Evolutionary conservation across 495 filamentous ascomycete species (phyloP).

Genomic region (Tuber magnatum): DNA sequence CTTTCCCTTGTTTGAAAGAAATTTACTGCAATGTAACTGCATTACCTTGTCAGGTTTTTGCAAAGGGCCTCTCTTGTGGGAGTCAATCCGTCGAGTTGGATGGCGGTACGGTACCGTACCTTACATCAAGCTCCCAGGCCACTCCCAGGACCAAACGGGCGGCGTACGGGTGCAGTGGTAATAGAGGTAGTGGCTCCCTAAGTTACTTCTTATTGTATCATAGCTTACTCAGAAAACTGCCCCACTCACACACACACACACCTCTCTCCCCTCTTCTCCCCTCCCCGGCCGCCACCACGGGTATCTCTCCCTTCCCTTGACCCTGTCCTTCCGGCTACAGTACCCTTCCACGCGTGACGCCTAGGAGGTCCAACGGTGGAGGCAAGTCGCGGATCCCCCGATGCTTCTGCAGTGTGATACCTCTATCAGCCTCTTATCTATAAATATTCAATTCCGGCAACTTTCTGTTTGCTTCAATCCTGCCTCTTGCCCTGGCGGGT

Average conservation of each 20-base stretch:
- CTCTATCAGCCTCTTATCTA: not conserved
- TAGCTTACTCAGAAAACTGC: too few relatives aligned
- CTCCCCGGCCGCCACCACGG: not conserved
- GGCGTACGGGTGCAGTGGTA: not conserved
- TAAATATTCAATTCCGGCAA: not conserved
- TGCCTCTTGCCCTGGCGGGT: not conserved
- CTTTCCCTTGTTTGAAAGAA: not conserved
- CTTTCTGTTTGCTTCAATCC: not conserved
- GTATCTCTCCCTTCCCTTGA: not conserved
- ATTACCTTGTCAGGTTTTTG: not conserved
- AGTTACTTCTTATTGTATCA: too few relatives aligned
- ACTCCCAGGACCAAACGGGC: not conserved
- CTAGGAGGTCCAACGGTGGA: not conserved
- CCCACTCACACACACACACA: not conserved
- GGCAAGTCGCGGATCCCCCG: not conserved
- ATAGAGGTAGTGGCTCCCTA: not conserved
- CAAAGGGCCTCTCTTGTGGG: not conserved
- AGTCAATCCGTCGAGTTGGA: not conserved
- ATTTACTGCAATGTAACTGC: not conserved
- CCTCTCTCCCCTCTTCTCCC: not conserved
- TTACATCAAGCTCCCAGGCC: not conserved
- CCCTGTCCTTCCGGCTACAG: not conserved
- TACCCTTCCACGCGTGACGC: not conserved
- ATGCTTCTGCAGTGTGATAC: not conserved
- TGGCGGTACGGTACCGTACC: not conserved